Conservation (phyloP, 1,284 basidiomycete species). For the Ceratobasidium sp. region DNA sequence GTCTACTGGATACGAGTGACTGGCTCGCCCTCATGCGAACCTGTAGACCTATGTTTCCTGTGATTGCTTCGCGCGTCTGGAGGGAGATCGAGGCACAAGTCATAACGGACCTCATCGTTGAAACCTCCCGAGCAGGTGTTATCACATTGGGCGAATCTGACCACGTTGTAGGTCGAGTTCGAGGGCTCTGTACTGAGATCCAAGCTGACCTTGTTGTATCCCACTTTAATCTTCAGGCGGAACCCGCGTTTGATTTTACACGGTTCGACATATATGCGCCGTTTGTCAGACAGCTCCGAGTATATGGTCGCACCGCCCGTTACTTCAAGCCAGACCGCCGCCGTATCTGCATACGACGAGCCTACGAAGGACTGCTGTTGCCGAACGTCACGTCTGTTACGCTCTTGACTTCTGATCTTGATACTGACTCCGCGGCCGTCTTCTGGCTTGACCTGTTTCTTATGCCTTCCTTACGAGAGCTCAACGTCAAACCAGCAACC, state of each 20-base stretch:
- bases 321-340: constrained; percentile 7
- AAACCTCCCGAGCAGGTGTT: background rate
- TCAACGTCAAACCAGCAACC: background rate
- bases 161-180: too few species aligned
- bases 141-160: too few species aligned
- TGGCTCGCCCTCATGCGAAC: constrained; percentile 3
- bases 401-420: constrained; percentile 8
- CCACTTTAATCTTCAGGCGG: background rate
- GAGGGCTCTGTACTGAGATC: too few species aligned
- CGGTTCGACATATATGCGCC: constrained; percentile 38
- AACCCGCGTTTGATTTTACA: background rate
- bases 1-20: background rate
- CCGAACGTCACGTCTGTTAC: constrained; percentile 20
- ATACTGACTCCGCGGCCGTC: constrained; percentile 19
- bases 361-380: background rate
- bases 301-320: constrained; percentile 24
- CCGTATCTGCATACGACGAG: background rate
- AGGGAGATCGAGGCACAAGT: constrained; percentile 14
- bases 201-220: too few species aligned
- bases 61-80: constrained; percentile 5
- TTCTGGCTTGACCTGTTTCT: constrained; percentile 25
- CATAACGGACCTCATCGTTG: background rate
- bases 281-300: constrained; percentile 23
- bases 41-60: background rate
- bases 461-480: background rate